Evolutionary conservation across 768 basidiomycete species (phyloP).

Genomic region (Hysterangium stoloniferum): DNA sequence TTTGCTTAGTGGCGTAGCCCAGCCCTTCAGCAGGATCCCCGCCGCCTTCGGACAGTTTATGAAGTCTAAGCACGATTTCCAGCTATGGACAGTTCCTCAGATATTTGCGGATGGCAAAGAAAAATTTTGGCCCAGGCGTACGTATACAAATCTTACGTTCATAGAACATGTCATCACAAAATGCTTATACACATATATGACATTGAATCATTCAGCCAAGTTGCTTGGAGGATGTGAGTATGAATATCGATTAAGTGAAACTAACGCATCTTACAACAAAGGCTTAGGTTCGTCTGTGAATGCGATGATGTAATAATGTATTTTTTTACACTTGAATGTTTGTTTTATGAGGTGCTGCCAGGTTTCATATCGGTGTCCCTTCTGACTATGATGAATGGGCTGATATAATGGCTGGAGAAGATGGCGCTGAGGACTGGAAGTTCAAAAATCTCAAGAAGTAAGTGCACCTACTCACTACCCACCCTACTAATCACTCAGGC

Average conservation of each 20-base stretch:
- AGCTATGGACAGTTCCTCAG: conserved; percentile 9
- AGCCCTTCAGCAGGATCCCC: conserved; percentile 4
- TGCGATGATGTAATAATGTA: conserved; percentile 11
- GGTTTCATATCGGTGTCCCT: conserved; percentile 13
- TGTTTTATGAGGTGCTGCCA: background rate
- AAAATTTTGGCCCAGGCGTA: conserved; percentile 11
- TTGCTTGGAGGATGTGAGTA: conserved; percentile 13
- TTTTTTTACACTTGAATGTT: background rate
- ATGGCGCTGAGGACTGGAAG: conserved; percentile 51
- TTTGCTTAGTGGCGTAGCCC: background rate
- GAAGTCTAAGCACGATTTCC: conserved; percentile 3
- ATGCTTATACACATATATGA: background rate
- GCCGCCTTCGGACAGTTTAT: background rate
- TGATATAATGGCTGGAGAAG: conserved; percentile 10
- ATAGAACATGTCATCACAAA: too few species aligned
- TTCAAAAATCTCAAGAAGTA: conserved; percentile 47
- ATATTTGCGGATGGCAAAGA: background rate
- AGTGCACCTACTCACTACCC: conserved; percentile 5
- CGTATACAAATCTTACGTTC: background rate
- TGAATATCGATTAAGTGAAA: background rate
- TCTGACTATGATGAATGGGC: conserved; percentile 18
- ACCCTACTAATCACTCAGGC: conserved; percentile 1
- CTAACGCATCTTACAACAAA: background rate
- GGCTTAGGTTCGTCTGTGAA: conserved; percentile 13
- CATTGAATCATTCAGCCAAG: background rate